Conservation (phyloP, 2,329 filamentous ascomycete species). For the Escovopsis weberi region DNA sequence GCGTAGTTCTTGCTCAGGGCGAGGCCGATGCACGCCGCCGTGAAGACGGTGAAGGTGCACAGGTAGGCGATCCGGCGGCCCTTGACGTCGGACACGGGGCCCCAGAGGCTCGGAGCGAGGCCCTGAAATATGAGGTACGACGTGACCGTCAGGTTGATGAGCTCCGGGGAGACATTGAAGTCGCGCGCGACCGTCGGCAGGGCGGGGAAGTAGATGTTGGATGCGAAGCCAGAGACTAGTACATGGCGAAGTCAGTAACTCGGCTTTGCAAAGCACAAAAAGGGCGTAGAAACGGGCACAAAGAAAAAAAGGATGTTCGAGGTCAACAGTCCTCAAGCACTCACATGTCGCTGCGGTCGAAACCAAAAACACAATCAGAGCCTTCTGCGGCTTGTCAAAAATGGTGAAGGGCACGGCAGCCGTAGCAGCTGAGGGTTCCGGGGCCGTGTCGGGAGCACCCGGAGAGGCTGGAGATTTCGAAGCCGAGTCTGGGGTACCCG, state of each 20-base stretch:
- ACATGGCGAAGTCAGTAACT: neutral
- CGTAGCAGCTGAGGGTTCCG: neutral
- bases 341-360: conserved; percentile 37
- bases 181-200: conserved; percentile 32
- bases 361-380: conserved; percentile 29
- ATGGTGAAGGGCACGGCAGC: conserved; percentile 28
- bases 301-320: too few relatives aligned
- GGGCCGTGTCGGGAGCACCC: neutral
- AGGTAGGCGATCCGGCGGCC: conserved; percentile 41
- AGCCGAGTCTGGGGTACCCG: too few relatives aligned
- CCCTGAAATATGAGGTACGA: conserved; percentile 47
- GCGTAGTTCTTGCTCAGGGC: conserved; percentile 33
- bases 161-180: conserved; percentile 25
- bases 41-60: conserved; percentile 36
- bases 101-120: conserved; percentile 41
- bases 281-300: too few relatives aligned
- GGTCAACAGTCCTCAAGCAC: conserved; percentile 2
- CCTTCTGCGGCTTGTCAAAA: conserved; percentile 34
- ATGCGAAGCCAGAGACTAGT: conserved; percentile 26
- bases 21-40: conserved; percentile 38
- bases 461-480: neutral
- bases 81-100: conserved; percentile 37
- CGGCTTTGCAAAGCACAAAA: conserved; percentile 1
- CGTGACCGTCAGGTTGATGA: conserved; percentile 37
- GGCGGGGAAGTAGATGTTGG: conserved; percentile 42